These are phyloP conservation scores for Botrytis deweyae DNA, from an alignment of 2,329 filamentous ascomycete species.

Conservation along the genomic window DNA sequence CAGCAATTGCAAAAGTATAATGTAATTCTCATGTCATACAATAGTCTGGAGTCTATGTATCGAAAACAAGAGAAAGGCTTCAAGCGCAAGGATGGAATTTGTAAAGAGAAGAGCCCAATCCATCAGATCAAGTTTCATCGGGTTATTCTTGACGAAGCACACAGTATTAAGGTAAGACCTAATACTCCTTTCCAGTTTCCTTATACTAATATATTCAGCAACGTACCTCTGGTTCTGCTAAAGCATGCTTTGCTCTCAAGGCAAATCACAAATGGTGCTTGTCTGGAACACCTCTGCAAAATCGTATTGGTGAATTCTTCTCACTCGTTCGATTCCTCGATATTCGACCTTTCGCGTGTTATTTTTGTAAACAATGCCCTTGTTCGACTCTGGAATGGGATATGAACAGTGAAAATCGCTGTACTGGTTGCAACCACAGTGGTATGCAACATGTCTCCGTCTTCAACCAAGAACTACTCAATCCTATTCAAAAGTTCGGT, in stretches of 20 bases:
- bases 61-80: conserved; percentile 92
- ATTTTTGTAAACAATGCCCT: conserved; percentile 84
- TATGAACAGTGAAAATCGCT: conserved; percentile 69
- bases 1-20: conserved; percentile 80
- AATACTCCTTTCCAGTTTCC: background rate
- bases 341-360: conserved; percentile 84
- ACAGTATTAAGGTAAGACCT: conserved; percentile 76
- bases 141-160: conserved; percentile 90
- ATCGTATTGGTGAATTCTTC: conserved; percentile 96
- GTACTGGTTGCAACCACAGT: conserved; percentile 64
- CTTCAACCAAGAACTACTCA: conserved; percentile 93
- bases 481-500: conserved; percentile 69
- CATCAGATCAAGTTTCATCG: conserved; percentile 87
- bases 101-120: conserved; percentile 78
- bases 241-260: conserved; percentile 88
- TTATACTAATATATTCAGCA: conserved; percentile 47
- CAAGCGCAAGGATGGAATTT: conserved; percentile 72
- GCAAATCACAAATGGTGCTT: conserved; percentile 93
- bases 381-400: conserved; percentile 84
- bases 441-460: conserved; percentile 65
- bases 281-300: conserved; percentile 92
- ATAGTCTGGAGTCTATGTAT: conserved; percentile 84
- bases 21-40: conserved; percentile 97
- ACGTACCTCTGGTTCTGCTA: conserved; percentile 86
- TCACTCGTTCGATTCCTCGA: conserved; percentile 90